These are phyloP conservation scores for Rhizomucor miehei DNA, from an alignment of 371 early-diverging fungal species.

Conservation along the genomic window DNA sequence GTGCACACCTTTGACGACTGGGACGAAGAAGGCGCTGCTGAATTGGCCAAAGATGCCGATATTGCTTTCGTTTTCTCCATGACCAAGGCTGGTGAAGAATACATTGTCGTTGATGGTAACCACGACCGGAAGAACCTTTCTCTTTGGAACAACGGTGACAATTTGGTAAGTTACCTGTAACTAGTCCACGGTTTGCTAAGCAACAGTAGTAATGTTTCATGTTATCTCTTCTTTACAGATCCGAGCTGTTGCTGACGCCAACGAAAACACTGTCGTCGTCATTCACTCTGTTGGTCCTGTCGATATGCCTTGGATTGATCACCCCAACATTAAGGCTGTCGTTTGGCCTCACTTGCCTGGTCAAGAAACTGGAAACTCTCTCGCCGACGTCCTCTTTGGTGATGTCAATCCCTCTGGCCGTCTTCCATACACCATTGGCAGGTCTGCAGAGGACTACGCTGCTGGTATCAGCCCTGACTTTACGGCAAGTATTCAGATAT, in stretches of 20 bases:
- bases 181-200: too few species aligned
- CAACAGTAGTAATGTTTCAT: too few species aligned
- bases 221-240: slow-evolving; percentile 25
- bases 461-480: slow-evolving; percentile 37
- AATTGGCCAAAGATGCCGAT: slow-evolving; percentile 45
- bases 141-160: slow-evolving; percentile 60
- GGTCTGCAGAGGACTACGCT: slow-evolving; percentile 29
- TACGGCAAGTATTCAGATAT: background rate
- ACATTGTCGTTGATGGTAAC: slow-evolving; percentile 28
- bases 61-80: slow-evolving; percentile 56
- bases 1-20: slow-evolving; percentile 9
- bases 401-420: slow-evolving; percentile 54
- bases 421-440: slow-evolving; percentile 48
- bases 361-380: slow-evolving; percentile 51
- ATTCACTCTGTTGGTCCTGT: slow-evolving; percentile 59
- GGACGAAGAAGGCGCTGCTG: slow-evolving; percentile 30
- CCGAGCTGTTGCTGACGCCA: slow-evolving; percentile 48
- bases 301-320: slow-evolving; percentile 53
- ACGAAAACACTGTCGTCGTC: slow-evolving; percentile 58
- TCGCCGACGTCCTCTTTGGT: slow-evolving; percentile 55
- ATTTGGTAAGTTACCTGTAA: slow-evolving; percentile 31
- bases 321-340: slow-evolving; percentile 56
- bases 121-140: slow-evolving; percentile 51
- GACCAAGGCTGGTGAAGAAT: slow-evolving; percentile 57
- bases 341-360: slow-evolving; percentile 52